Evolutionary conservation across 345 rosid species (phyloP), one percentile per base, ranked within the genome.

Genomic region (Dimocarpus longan): DNA sequence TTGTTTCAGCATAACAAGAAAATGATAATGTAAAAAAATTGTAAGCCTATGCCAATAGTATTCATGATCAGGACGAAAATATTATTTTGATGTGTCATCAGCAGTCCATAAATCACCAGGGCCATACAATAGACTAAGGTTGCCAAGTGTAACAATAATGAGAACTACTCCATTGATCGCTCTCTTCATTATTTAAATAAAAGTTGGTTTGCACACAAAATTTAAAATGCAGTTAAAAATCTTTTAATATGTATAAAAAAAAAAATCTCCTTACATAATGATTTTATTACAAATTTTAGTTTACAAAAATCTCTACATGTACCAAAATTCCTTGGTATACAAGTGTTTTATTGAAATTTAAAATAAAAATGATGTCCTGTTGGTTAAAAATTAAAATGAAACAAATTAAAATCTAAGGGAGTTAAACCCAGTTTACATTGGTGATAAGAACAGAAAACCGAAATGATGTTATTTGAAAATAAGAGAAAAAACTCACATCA

Each of bases 51-150:
- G n/a, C 98, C 98, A 0, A 92, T 2, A 2, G 89, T 93, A 46
- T 93, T 95, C 48, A 93, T 93, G 84, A 95, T 95, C n/a, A 88
- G 2, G 44, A 95, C 93, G 77, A 93, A 79, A 26, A 71, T 77
- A 85, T 93, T 92, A 72, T 93, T 3, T 0, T 95, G 93, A 80
- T 26, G 1, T 26, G 28, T 95, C 80, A 80, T 56, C 6, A 97
- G 98, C 8, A 93, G 88, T 0, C 98, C 98, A 18, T 92, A 95
- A 66, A 95, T 70, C 10, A 91, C 88, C 98, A 97, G 92, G n/a
- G 88, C 82, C 88, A 88, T 43, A 85, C 96, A 93, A 86, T 95
- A 93, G 76, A 89, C 81, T 19, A 93, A 78, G 48, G 97, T 87
- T n/a, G 96, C 95, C 4, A 95, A 76, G 81, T 95, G 93, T 19